Evolutionary conservation across 2,329 filamentous ascomycete genomes (phyloP).

Genomic region (Gnomoniopsis sp.): DNA sequence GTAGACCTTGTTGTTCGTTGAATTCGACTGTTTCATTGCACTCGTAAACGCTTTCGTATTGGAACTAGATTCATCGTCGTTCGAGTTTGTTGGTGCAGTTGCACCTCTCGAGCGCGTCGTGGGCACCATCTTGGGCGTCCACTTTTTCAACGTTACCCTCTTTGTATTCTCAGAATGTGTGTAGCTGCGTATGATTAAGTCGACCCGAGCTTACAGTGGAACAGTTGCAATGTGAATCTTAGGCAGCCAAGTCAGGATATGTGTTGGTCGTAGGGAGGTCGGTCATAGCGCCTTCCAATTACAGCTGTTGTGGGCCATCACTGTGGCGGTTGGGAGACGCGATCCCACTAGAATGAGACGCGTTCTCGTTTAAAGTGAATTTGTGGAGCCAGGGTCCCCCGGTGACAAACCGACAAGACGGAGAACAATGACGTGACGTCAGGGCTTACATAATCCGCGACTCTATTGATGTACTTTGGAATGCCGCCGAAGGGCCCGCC

Average conservation of each 20-base stretch:
- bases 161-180: not conserved
- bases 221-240: not conserved
- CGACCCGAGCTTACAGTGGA: too few species aligned
- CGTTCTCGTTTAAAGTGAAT: not conserved
- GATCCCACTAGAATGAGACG: not conserved
- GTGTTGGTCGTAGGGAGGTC: not conserved
- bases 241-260: conserved; percentile 4
- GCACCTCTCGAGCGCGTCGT: conserved; percentile 9
- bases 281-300: not conserved
- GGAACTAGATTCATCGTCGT: not conserved
- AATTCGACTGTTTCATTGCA: not conserved
- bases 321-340: not conserved
- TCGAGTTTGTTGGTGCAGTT: not conserved
- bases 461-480: too few species aligned
- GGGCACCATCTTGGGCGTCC: conserved; percentile 10
- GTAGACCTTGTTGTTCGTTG: conserved; percentile 21
- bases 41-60: not conserved
- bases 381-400: too few species aligned
- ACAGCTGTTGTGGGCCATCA: not conserved
- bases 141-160: not conserved
- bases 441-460: too few species aligned
- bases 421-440: too few species aligned
- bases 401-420: too few species aligned
- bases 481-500: too few species aligned
- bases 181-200: too few species aligned